These are phyloP conservation scores for Ilyonectria sp. DNA, from an alignment of 2,329 filamentous ascomycete species.

Conservation along the genomic window DNA sequence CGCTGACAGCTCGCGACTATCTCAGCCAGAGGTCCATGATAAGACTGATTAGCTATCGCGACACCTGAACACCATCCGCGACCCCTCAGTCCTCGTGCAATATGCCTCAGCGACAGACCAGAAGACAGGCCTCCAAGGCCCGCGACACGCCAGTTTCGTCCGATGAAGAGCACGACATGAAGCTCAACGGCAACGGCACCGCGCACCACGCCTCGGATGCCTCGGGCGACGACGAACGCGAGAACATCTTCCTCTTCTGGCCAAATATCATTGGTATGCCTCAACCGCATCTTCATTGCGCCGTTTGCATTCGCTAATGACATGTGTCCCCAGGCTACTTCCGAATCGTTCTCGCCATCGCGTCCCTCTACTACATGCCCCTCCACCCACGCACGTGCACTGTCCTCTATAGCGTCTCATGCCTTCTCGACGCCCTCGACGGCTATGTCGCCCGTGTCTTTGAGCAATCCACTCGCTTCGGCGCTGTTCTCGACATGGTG, in stretches of 20 bases:
- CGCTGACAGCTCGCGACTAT: conserved; percentile 43
- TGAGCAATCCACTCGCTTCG: conserved; percentile 94
- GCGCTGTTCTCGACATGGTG: conserved; percentile 98
- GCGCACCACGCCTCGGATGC: conserved; percentile 53
- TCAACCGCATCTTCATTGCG: conserved; percentile 1
- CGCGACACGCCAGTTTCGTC: conserved; percentile 47
- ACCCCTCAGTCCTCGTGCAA: conserved; percentile 29
- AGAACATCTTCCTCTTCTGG: conserved; percentile 88
- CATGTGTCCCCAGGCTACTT: conserved; percentile 72
- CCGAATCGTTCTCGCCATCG: conserved; percentile 85
- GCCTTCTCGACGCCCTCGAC: conserved; percentile 94
- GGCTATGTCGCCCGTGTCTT: conserved; percentile 87
- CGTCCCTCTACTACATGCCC: conserved; percentile 99
- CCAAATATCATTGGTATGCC: conserved; percentile 84
- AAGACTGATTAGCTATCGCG: conserved; percentile 42
- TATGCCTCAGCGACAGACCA: conserved; percentile 59
- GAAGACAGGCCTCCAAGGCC: conserved; percentile 57
- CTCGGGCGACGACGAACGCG: conserved; percentile 60
- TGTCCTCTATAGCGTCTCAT: conserved; percentile 91
- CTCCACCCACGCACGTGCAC: conserved; percentile 97
- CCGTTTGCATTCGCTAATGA: conserved; percentile 34
- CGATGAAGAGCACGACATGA: conserved; percentile 48
- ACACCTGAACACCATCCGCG: conserved; percentile 28
- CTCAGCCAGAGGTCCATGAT: conserved; percentile 41
- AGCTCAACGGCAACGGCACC: conserved; percentile 64